These are phyloP conservation scores for Diutina scorzettiae DNA, from an alignment of 1,139 yeast genomes.

Conservation along the genomic window DNA sequence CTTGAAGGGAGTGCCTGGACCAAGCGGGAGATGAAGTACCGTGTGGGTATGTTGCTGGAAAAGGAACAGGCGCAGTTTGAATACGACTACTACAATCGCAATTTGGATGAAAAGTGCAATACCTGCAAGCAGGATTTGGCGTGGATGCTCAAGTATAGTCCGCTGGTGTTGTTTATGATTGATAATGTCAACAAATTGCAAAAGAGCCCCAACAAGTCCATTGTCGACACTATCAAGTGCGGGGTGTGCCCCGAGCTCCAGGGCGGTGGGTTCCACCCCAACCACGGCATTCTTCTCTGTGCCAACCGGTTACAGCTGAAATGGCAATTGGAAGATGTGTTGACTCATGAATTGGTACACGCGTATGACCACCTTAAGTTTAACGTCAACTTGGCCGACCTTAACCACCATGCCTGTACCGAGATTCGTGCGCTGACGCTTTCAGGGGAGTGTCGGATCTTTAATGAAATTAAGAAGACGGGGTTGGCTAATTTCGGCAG, in stretches of 20 bases:
- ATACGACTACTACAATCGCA: conserved; percentile 37
- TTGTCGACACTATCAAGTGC: conserved; percentile 48
- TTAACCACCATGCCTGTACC: conserved; percentile 93
- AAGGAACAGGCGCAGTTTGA: conserved; percentile 43
- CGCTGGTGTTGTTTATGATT: conserved; percentile 79
- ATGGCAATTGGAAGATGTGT: conserved; percentile 80
- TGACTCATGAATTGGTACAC: conserved; percentile 89
- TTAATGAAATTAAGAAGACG: conserved; percentile 69
- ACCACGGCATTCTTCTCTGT: conserved; percentile 75
- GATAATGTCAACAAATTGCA: conserved; percentile 70
- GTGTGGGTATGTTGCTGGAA: conserved; percentile 59
- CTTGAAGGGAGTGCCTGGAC: conserved; percentile 63
- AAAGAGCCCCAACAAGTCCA: conserved; percentile 22
- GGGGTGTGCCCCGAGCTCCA: conserved; percentile 77
- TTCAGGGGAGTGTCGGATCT: conserved; percentile 90
- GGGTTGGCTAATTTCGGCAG: conserved; percentile 51
- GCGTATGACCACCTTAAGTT: conserved; percentile 87
- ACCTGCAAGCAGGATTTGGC: conserved; percentile 62
- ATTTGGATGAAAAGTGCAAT: conserved; percentile 41
- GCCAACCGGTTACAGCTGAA: conserved; percentile 70
- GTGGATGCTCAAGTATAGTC: conserved; percentile 73
- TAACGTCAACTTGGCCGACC: conserved; percentile 69
- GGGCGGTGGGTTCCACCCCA: conserved; percentile 92
- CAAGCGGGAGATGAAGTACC: conserved; percentile 60
- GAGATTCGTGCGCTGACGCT: conserved; percentile 89